Conservation (phyloP, 495 filamentous ascomycete species). For the Lasiosphaeria ovina region DNA sequence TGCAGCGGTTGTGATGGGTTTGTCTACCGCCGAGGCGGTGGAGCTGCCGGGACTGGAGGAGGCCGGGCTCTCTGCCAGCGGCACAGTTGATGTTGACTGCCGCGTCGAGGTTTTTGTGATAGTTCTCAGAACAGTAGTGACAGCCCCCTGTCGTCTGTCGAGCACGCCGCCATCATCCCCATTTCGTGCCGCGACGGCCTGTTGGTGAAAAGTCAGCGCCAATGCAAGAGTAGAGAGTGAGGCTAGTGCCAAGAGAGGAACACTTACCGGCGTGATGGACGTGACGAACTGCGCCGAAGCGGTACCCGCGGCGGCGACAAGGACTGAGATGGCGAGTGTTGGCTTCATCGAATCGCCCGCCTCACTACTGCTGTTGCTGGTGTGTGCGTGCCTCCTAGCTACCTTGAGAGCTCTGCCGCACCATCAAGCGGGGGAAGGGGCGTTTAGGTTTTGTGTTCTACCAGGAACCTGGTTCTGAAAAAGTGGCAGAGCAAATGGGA, state of each 20-base stretch:
- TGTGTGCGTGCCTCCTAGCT: no score
- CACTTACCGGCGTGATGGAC: conserved; percentile 7
- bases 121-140: background rate
- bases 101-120: background rate
- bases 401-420: background rate
- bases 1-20: background rate
- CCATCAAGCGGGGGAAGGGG: background rate
- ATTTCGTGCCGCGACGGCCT: background rate
- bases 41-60: background rate
- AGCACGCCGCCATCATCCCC: conserved; percentile 7
- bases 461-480: no score
- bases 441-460: background rate
- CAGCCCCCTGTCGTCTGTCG: conserved; percentile 2
- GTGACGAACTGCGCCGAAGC: conserved; percentile 13
- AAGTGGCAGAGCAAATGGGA: no score
- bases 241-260: background rate
- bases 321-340: conserved; percentile 9
- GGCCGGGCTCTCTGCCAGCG: background rate
- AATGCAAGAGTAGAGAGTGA: background rate
- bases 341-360: conserved; percentile 18
- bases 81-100: background rate
- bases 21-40: conserved; percentile 3
- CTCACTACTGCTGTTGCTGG: background rate
- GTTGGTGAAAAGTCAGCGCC: background rate
- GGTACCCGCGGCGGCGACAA: conserved; percentile 11